These are phyloP conservation scores for Edaphochlamys debaryana DNA, from an alignment of 139 green algal genomes.

Conservation along the genomic window DNA sequence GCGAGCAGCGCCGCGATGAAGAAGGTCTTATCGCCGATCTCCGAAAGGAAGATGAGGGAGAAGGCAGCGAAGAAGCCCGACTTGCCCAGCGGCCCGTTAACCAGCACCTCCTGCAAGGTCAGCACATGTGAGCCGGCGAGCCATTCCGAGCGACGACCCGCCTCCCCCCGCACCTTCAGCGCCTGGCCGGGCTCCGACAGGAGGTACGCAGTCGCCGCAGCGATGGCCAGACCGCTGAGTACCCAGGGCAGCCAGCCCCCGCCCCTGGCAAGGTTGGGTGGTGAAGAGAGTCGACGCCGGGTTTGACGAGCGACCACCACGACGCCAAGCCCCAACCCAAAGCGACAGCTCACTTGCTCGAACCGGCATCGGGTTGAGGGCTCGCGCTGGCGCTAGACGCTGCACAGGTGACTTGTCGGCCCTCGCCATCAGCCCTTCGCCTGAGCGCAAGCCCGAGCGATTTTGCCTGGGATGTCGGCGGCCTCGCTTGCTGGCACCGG, in stretches of 20 bases:
- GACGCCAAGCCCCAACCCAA: too few relatives aligned
- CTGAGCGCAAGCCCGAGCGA: too few relatives aligned
- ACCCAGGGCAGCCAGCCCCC: constrained; percentile 25
- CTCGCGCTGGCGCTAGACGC: background rate
- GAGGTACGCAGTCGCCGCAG: background rate
- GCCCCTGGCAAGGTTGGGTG: constrained; percentile 2
- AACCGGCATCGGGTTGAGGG: background rate
- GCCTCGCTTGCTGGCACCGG: too few relatives aligned
- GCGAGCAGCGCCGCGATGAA: constrained; percentile 98
- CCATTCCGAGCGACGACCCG: too few relatives aligned
- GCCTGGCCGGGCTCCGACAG: constrained; percentile 28
- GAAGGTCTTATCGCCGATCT: constrained; percentile 99
- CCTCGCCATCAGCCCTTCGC: too few relatives aligned
- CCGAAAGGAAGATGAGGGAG: constrained; percentile 94
- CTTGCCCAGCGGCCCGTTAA: constrained; percentile 69
- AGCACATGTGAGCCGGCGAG: too few relatives aligned
- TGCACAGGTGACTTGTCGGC: too few relatives aligned
- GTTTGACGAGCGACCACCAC: too few relatives aligned
- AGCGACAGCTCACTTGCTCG: constrained; percentile 34
- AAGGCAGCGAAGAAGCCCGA: constrained; percentile 95
- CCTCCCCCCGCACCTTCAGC: constrained; percentile 7
- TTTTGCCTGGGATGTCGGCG: too few relatives aligned
- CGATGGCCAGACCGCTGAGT: background rate
- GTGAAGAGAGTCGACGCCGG: background rate
- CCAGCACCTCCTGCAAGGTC: constrained; percentile 50